Evolutionary conservation across 2,329 filamentous ascomycete genomes (phyloP).

Genomic region (Colletotrichum viniferum): DNA sequence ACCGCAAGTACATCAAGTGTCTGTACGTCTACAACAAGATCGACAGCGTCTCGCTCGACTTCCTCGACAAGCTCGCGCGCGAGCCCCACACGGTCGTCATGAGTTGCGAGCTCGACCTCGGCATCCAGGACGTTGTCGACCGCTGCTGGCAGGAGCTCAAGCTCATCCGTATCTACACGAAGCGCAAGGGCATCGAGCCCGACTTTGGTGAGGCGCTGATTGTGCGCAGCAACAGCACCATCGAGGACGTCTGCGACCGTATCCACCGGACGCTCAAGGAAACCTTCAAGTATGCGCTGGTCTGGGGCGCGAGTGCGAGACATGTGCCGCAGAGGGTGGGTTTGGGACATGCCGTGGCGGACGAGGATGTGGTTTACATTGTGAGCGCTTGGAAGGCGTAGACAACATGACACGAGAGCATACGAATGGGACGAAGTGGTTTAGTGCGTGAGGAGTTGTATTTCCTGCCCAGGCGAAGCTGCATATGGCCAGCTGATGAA

Average conservation of each 20-base stretch:
- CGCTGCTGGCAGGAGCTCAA: conserved; percentile 92
- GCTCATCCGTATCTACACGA: conserved; percentile 93
- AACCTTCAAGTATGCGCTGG: conserved; percentile 97
- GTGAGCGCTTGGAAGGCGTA: conserved; percentile 68
- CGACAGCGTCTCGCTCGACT: conserved; percentile 91
- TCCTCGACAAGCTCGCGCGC: conserved; percentile 87
- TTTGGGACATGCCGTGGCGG: conserved; percentile 76
- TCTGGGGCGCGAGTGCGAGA: conserved; percentile 95
- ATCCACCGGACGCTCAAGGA: conserved; percentile 96
- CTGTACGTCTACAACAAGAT: conserved; percentile 99
- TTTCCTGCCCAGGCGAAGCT: conserved; percentile 6
- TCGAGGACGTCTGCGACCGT: conserved; percentile 97
- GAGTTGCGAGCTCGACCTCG: conserved; percentile 94
- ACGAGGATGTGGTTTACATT: conserved; percentile 73
- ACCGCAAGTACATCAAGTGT: conserved; percentile 94
- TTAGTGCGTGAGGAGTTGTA: conserved; percentile 4
- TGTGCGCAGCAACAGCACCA: conserved; percentile 83
- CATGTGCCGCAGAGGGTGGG: conserved; percentile 95
- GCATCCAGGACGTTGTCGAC: conserved; percentile 91
- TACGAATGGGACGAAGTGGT: background rate
- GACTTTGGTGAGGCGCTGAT: conserved; percentile 92
- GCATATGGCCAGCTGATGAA: conserved; percentile 2
- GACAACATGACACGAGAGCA: background rate
- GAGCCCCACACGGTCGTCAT: conserved; percentile 96
- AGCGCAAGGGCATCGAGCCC: conserved; percentile 90